Percentiles rank a stretch among this genome's conserved stretches.
Evolutionary conservation across 345 rosid species (phyloP).

Genomic region (Eucalyptus tenuipes): DNA sequence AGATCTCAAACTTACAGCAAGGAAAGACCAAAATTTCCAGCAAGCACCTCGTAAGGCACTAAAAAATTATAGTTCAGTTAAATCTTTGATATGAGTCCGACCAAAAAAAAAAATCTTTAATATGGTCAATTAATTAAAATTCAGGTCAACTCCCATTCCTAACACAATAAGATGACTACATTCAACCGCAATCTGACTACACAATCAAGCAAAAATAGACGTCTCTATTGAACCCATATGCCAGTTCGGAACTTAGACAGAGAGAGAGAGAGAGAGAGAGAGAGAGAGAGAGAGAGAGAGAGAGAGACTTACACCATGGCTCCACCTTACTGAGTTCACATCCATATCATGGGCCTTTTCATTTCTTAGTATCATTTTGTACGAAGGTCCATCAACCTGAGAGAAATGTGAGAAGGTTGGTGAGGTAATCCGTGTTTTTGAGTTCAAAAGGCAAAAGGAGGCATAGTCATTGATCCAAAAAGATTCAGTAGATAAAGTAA

Average conservation of each 20-base stretch:
- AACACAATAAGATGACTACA: not conserved
- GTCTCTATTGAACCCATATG: not conserved
- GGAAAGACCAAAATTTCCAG: not conserved
- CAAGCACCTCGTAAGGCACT: not conserved
- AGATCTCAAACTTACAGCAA: not conserved
- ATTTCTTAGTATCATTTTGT: slow-evolving; percentile 50
- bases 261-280: not conserved
- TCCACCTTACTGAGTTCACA: slow-evolving; percentile 77
- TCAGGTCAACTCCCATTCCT: not conserved
- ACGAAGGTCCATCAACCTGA: slow-evolving; percentile 67
- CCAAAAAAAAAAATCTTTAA: not conserved
- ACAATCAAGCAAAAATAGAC: not conserved
- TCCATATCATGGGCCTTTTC: slow-evolving; percentile 93
- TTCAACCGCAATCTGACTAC: not conserved
- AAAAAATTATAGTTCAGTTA: not conserved
- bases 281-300: not conserved
- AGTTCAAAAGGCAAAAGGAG: not conserved
- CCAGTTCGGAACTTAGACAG: not conserved
- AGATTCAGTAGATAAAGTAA: not conserved
- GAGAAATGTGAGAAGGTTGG: not conserved
- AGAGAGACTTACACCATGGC: slow-evolving; percentile 50
- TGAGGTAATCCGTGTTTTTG: not conserved
- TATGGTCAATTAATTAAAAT: not conserved
- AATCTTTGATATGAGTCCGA: not conserved
- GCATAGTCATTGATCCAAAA: not conserved